Evolutionary conservation across 495 filamentous ascomycete genomes (phyloP).

Genomic region (Recurvomyces mirabilis): DNA sequence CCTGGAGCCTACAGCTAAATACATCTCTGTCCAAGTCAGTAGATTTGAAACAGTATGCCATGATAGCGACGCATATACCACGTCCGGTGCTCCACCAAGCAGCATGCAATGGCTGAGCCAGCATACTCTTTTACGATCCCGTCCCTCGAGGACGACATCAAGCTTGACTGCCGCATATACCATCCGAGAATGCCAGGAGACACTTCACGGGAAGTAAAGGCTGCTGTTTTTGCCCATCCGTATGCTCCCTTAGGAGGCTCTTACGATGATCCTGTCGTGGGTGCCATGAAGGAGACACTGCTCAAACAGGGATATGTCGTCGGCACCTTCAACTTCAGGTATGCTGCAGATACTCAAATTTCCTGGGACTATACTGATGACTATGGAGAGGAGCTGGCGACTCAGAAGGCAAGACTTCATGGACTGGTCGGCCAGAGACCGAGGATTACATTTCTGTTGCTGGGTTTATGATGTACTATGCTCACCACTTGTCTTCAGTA

Average conservation of each 20-base stretch:
- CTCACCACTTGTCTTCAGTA: conserved; percentile 34
- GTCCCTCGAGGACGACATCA: conserved; percentile 64
- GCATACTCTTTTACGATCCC: conserved; percentile 67
- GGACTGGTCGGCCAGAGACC: conserved; percentile 70
- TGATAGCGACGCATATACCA: too few relatives aligned
- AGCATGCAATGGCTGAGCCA: too few relatives aligned
- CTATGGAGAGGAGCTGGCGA: conserved; percentile 58
- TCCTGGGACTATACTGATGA: not conserved
- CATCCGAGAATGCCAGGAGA: conserved; percentile 41
- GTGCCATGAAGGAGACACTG: conserved; percentile 49
- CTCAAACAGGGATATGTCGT: conserved; percentile 61
- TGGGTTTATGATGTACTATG: conserved; percentile 64
- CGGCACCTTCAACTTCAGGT: conserved; percentile 91
- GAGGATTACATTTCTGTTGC: conserved; percentile 71
- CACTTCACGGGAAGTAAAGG: conserved; percentile 4
- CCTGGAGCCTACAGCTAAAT: too few relatives aligned
- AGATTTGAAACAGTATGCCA: too few relatives aligned
- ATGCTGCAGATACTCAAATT: conserved; percentile 12
- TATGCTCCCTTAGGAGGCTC: conserved; percentile 80
- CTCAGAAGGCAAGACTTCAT: conserved; percentile 68
- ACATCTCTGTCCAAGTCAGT: too few relatives aligned
- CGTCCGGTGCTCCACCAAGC: too few relatives aligned
- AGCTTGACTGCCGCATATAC: conserved; percentile 72
- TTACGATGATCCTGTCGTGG: conserved; percentile 72
- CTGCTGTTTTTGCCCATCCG: conserved; percentile 79